Conservation (phyloP, 768 basidiomycete species). For the Lactifluus hygrophoroides region DNA sequence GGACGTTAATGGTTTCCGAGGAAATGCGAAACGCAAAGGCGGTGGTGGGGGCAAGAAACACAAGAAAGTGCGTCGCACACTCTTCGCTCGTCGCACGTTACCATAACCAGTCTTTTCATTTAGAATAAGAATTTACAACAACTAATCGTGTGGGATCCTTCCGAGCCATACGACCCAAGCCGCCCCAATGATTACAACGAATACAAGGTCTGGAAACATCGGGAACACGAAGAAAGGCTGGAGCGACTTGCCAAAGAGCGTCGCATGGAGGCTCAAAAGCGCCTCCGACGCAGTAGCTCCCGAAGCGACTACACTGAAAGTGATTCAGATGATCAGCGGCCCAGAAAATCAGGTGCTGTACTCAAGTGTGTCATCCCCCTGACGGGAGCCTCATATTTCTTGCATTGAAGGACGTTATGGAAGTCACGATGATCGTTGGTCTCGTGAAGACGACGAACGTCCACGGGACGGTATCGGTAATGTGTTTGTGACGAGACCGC, state of each 20-base stretch:
- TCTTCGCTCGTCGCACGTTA: not conserved
- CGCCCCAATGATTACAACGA: constrained; percentile 87
- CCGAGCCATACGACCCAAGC: constrained; percentile 70
- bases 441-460: constrained; percentile 48
- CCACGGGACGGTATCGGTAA: constrained; percentile 27
- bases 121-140: constrained; percentile 56
- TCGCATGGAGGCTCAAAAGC: constrained; percentile 46
- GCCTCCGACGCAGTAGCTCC: constrained; percentile 38
- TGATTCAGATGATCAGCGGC: constrained; percentile 55
- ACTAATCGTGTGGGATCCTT: constrained; percentile 63
- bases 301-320: constrained; percentile 61
- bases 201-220: constrained; percentile 73
- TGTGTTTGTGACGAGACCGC: constrained; percentile 9
- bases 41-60: constrained; percentile 42
- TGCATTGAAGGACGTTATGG: constrained; percentile 31
- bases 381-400: constrained; percentile 10
- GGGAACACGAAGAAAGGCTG: constrained; percentile 66
- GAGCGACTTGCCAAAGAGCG: constrained; percentile 37
- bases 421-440: constrained; percentile 39
- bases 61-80: constrained; percentile 47
- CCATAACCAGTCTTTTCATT: not conserved
- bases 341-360: constrained; percentile 55
- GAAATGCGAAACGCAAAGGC: constrained; percentile 46
- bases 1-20: constrained; percentile 76
- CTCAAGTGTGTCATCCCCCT: not conserved